These are phyloP conservation scores for Aspergillus novoparasiticus DNA, from an alignment of 2,329 filamentous ascomycete genomes.

Conservation along the genomic window DNA sequence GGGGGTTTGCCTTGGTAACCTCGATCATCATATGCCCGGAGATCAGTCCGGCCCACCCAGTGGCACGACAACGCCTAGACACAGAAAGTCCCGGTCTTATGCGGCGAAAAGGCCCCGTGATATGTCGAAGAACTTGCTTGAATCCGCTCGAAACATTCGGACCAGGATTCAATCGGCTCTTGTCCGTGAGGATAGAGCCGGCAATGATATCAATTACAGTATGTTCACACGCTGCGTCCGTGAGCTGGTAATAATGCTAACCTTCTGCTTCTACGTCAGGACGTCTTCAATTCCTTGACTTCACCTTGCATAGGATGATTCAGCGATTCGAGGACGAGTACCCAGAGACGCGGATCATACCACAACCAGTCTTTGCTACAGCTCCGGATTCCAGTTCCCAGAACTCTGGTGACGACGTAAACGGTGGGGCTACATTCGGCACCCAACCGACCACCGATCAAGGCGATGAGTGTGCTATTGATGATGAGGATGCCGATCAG, in stretches of 20 bases:
- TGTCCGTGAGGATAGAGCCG: constrained; percentile 69
- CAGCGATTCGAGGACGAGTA: constrained; percentile 95
- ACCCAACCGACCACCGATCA: constrained; percentile 25
- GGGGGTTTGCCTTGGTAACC: constrained; percentile 84
- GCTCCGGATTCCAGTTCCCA: constrained; percentile 35
- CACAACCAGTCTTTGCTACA: constrained; percentile 21
- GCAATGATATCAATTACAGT: constrained; percentile 77
- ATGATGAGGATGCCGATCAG: constrained; percentile 46
- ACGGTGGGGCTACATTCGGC: constrained; percentile 35
- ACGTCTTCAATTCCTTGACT: constrained; percentile 81
- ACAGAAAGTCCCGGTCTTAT: constrained; percentile 52
- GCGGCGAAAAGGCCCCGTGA: constrained; percentile 74
- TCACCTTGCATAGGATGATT: constrained; percentile 88
- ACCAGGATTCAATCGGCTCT: constrained; percentile 80
- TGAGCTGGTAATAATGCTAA: constrained; percentile 8
- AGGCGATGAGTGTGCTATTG: constrained; percentile 37
- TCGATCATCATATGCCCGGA: constrained; percentile 55
- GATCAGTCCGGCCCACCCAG: constrained; percentile 49
- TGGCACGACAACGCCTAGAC: constrained; percentile 57
- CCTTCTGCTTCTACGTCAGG: constrained; percentile 45
- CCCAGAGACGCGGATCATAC: constrained; percentile 73
- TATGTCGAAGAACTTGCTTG: constrained; percentile 87
- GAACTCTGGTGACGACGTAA: constrained; percentile 36
- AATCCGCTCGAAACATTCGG: constrained; percentile 86
- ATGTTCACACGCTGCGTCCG: constrained; percentile 47